Base-by-base conservation (phyloP, 371 early-diverging fungal species). In the Entomophthora muscae region DNA sequence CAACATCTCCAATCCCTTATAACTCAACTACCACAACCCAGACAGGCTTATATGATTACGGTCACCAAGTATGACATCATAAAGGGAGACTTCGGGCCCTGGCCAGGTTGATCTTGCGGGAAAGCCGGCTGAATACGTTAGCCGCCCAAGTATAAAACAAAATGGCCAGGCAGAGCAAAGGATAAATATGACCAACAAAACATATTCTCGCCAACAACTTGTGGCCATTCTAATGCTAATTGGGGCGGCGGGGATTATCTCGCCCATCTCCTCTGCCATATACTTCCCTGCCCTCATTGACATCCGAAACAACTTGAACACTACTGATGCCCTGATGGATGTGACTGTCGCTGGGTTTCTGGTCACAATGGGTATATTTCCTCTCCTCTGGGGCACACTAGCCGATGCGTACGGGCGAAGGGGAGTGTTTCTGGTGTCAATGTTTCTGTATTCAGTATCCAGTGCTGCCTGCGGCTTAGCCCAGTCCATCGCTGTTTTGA, bases 361-460 rank as follows among this genome's bases (percentile, higher is more conserved):
- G 27, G 67, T 80, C 24, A 70, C 74, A 52, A 75, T 79, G 76
- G 82, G 78, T n/a, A 74, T 82, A 52, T 73, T 76, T 30, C 82
- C 83, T 21, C 53, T 89, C 17, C 58, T 83, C 26, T 86, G 83
- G 83, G 86, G 83, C 13, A 75, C 82, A 23, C 66, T 85, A 12
- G 82, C 88, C 0, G 90, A 89, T 66, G 64, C 69, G 3, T 73
- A 77, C 61, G 82, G 84, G 1, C 76, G 90, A 23, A 76, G 81
- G 31, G 68, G 76, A 0, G 76, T 89, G 10, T 88, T 86, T 63
- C 69, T 84, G 7, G n/a, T 63, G 0, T 80, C 84, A 2, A 76
- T 79, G 31, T 10, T 74, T 1, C 61, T 86, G 5, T 88, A 77
- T 69, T 68, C 76, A 0, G 61, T 66, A 1, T 78, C 84, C 0